Evolutionary conservation across 441 rosid species (phyloP).

Genomic region (Syzygium syzygioides): DNA sequence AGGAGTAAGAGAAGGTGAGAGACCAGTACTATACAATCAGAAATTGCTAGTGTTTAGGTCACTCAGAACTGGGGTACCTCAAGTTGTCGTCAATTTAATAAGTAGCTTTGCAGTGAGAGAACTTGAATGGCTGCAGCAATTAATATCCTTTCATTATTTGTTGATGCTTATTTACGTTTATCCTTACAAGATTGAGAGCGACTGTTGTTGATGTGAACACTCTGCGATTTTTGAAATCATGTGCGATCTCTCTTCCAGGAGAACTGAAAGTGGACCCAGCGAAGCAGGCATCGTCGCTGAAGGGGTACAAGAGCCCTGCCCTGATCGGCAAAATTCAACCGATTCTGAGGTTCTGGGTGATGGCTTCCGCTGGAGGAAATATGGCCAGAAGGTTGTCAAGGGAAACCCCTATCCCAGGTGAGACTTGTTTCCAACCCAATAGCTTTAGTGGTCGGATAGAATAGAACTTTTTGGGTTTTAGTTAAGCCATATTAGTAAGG

Average conservation of each 20-base stretch:
- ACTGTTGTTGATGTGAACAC: neutral
- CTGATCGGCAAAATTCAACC: constrained; percentile 30
- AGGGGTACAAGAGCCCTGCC: constrained; percentile 26
- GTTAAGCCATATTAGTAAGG: neutral
- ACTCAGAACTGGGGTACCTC: neutral
- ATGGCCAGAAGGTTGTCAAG: constrained; percentile 95
- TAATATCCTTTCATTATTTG: neutral
- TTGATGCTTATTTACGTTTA: neutral
- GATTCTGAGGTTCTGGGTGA: constrained; percentile 70
- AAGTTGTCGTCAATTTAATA: neutral
- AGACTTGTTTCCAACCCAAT: neutral
- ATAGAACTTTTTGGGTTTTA: neutral
- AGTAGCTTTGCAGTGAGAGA: neutral
- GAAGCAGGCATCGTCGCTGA: constrained; percentile 41
- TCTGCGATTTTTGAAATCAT: neutral
- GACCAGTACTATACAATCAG: neutral
- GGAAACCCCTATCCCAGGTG: constrained; percentile 90
- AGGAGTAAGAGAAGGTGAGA: constrained; percentile 68
- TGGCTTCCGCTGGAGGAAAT: constrained; percentile 97
- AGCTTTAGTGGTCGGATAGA: neutral
- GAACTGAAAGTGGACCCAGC: constrained; percentile 41
- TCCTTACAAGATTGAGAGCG: neutral
- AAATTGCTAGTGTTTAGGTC: neutral
- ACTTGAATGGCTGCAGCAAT: neutral
- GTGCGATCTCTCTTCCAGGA: constrained; percentile 25